phyloP scores from a whole-genome alignment of 2,329 filamentous ascomycete species.

The Aspergillus phoenicis region DNA sequence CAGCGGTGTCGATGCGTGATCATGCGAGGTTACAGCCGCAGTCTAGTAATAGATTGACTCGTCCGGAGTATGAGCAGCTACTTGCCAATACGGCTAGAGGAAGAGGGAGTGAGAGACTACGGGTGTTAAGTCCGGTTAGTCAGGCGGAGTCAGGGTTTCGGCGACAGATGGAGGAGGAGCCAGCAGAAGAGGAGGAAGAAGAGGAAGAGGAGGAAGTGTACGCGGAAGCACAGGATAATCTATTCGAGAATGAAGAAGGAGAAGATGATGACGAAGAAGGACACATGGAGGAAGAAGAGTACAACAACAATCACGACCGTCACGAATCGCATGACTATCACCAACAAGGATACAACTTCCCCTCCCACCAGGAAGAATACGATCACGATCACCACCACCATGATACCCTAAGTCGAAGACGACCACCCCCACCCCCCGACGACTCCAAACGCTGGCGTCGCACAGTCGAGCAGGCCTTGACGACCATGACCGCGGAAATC shows the following conservation, averaged over 20 bases:
- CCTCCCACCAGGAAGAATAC: slow-evolving; percentile 14
- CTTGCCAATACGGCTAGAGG: slow-evolving; percentile 44
- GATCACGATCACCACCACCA: slow-evolving; percentile 13
- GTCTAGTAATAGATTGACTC: slow-evolving; percentile 23
- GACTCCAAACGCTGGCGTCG: slow-evolving; percentile 69
- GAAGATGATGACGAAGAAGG: slow-evolving; percentile 6
- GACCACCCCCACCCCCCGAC: slow-evolving; percentile 17
- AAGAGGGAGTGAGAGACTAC: slow-evolving; percentile 55
- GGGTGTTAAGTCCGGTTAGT: slow-evolving; percentile 81
- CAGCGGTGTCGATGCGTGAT: too few species aligned
- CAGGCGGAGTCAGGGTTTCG: slow-evolving; percentile 62
- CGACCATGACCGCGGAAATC: slow-evolving; percentile 88
- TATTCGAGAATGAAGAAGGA: slow-evolving; percentile 31
- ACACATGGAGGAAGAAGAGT: background rate
- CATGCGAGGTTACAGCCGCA: slow-evolving; percentile 30
- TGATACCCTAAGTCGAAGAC: slow-evolving; percentile 14
- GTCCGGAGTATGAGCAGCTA: slow-evolving; percentile 47
- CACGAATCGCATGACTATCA: slow-evolving; percentile 8
- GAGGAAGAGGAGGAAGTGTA: slow-evolving; percentile 43
- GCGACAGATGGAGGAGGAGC: slow-evolving; percentile 40
- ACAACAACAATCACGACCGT: slow-evolving; percentile 9
- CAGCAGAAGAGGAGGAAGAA: slow-evolving; percentile 27
- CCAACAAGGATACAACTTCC: slow-evolving; percentile 5
- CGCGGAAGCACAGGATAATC: slow-evolving; percentile 38
- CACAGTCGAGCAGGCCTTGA: slow-evolving; percentile 80